Percentiles rank a stretch among this genome's conserved stretches.
Evolutionary conservation across 1,284 basidiomycete genomes (phyloP).

Genomic region (Trichosporon inkin): DNA sequence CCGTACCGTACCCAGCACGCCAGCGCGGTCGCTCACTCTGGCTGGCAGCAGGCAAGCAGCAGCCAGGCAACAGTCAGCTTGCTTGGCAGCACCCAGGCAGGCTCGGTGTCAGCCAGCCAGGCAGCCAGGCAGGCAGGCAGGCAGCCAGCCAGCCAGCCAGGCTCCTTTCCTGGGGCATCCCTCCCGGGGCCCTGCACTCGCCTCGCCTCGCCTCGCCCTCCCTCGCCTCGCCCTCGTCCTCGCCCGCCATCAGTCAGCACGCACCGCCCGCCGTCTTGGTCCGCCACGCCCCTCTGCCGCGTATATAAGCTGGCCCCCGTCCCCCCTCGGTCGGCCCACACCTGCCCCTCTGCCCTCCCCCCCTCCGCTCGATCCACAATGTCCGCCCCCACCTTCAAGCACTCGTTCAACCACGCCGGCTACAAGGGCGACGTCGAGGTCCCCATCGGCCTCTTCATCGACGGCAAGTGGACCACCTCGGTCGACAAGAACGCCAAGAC

Average conservation of each 20-base stretch:
- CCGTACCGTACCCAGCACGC: too few relatives aligned
- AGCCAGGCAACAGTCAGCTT: not conserved
- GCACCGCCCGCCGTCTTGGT: too few relatives aligned
- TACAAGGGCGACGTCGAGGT: slow-evolving; percentile 70
- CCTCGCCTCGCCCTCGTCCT: too few relatives aligned
- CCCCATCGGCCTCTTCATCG: slow-evolving; percentile 73
- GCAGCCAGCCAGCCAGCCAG: too few relatives aligned
- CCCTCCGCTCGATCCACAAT: not conserved
- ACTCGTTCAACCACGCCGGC: slow-evolving; percentile 61
- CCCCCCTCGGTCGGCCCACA: not conserved
- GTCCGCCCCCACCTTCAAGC: slow-evolving; percentile 47
- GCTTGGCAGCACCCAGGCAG: not conserved
- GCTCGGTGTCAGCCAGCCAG: not conserved
- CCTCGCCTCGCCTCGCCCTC: too few relatives aligned
- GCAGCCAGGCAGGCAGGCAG: not conserved
- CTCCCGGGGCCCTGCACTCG: too few relatives aligned
- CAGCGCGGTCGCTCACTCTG: too few relatives aligned
- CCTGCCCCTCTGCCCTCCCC: too few relatives aligned
- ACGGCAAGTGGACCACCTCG: slow-evolving; percentile 73
- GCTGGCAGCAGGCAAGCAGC: too few relatives aligned
- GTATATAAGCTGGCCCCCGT: slow-evolving; percentile 16
- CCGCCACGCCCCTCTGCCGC: not conserved
- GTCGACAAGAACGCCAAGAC: slow-evolving; percentile 53
- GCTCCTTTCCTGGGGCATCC: too few relatives aligned
- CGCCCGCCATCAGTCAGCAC: too few relatives aligned